Evolutionary conservation across 2,329 filamentous ascomycete species (phyloP), one percentile per base, ranked within the genome.

Genomic region (Didymella keratinophila): DNA sequence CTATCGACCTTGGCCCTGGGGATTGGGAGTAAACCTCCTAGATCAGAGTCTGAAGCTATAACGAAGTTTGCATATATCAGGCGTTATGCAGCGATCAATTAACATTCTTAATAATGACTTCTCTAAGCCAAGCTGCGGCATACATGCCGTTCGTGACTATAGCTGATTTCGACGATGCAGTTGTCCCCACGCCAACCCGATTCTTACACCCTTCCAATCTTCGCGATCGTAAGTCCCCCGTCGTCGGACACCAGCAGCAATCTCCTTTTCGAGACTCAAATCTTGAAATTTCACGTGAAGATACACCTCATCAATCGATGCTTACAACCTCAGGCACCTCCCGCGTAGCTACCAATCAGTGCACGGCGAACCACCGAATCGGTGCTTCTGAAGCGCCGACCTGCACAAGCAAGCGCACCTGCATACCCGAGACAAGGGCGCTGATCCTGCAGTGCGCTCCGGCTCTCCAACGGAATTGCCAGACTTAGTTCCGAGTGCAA

Each of bases 1-100:
- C 65, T 2, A 67, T 76, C 50, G 74, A 76, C 16, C 54, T 77
- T 32, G 76, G 75, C 1, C 48, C 64, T 8, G 76, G 76, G 16
- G 69, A 78, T 51, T 78, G 76, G 76, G 72, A 75, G 37, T 75
- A 63, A 58, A 36, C 30, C 12, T 34, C 34, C 2, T 16, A 12
- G 12, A 18, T 1, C 10, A 14, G 30, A 23, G 3, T 28, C 28
- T 12, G 16, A 37, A 20, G 28, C 21, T 4, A 8, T 18, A 10
- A 52, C 34, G 34, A 46, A 18, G 30, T 36, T n/a, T 52, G 49
- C 43, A 58, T 52, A 36, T 18, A 44, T 30, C 18, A 42, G 53
- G 42, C 50, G 53, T 56, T 51, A 18, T 20, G 32, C 32, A 56
- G 46, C 47, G 46, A 43, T 57, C 20, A 23, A 42, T 16, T 21